phyloP scores from a whole-genome alignment of 2,329 filamentous ascomycete species.

The Venturia effusa region DNA sequence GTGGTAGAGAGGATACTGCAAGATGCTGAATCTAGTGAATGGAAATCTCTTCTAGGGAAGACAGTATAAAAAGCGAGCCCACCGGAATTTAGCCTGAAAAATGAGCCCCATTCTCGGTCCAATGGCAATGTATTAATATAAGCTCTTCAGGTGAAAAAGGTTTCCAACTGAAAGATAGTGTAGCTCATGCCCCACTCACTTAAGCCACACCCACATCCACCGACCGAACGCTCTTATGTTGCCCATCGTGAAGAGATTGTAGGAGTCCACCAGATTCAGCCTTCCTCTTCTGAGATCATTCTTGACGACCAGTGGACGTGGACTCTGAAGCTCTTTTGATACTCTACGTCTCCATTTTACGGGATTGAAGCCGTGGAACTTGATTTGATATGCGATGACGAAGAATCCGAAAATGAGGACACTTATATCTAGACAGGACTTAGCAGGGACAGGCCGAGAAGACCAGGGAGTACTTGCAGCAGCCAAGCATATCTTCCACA shows the following conservation, averaged over 20 bases:
- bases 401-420: constrained; percentile 13
- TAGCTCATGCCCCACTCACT: not conserved
- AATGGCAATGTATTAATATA: not conserved
- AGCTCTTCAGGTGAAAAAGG: not conserved
- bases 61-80: not conserved
- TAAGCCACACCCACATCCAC: constrained; percentile 8
- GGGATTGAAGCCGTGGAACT: constrained; percentile 12
- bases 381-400: constrained; percentile 12
- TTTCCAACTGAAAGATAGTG: not conserved
- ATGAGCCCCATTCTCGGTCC: not conserved
- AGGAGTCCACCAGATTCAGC: constrained; percentile 12
- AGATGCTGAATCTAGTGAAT: not conserved
- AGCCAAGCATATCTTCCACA: constrained; percentile 2
- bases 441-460: constrained; percentile 11
- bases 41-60: not conserved
- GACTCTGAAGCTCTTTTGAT: constrained; percentile 2
- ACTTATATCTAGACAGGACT: constrained; percentile 12
- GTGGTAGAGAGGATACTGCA: not conserved
- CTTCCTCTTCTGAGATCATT: constrained; percentile 11
- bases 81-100: not conserved
- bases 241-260: constrained; percentile 9
- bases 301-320: not conserved
- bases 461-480: constrained; percentile 5
- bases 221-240: constrained; percentile 12
- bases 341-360: constrained; percentile 12